Evolutionary conservation across 2,329 filamentous ascomycete species (phyloP).

Genomic region (Fusarium pseudograminearum): DNA sequence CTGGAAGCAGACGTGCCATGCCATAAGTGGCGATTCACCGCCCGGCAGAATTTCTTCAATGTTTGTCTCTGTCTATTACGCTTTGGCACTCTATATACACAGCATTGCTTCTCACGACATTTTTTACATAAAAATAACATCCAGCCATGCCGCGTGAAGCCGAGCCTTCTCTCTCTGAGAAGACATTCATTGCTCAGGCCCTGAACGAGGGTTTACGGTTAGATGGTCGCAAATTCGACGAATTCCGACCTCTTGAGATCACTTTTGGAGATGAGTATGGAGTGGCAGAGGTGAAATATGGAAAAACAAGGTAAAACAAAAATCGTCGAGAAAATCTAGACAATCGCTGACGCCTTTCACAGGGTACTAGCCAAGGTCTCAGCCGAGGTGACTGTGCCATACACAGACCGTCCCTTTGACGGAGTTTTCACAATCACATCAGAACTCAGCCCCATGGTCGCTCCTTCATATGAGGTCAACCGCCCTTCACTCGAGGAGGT

Average conservation of each 20-base stretch:
- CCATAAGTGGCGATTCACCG: constrained; percentile 53
- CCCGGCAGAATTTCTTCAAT: constrained; percentile 61
- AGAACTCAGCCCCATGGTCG: constrained; percentile 92
- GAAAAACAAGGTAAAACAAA: constrained; percentile 81
- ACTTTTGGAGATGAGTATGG: constrained; percentile 92
- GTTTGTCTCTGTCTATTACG: constrained; percentile 31
- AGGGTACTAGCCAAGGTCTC: constrained; percentile 89
- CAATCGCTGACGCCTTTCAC: constrained; percentile 23
- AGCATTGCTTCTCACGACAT: constrained; percentile 15
- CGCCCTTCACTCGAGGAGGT: constrained; percentile 86
- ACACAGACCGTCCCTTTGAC: constrained; percentile 90
- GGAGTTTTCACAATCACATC: constrained; percentile 93
- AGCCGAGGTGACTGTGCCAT: constrained; percentile 87
- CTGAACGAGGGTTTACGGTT: constrained; percentile 83
- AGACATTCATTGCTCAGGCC: constrained; percentile 85
- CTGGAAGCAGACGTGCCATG: constrained; percentile 19
- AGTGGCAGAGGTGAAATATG: constrained; percentile 85
- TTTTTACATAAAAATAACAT: constrained; percentile 24
- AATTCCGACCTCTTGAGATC: constrained; percentile 82
- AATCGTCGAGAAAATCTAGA: neutral
- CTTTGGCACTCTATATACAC: constrained; percentile 7
- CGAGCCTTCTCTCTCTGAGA: constrained; percentile 90
- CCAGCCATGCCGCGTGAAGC: constrained; percentile 88
- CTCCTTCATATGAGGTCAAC: constrained; percentile 88
- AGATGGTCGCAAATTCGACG: constrained; percentile 84